These are phyloP conservation scores for Apiospora aurea DNA, from an alignment of 2,329 filamentous ascomycete species.

Conservation along the genomic window DNA sequence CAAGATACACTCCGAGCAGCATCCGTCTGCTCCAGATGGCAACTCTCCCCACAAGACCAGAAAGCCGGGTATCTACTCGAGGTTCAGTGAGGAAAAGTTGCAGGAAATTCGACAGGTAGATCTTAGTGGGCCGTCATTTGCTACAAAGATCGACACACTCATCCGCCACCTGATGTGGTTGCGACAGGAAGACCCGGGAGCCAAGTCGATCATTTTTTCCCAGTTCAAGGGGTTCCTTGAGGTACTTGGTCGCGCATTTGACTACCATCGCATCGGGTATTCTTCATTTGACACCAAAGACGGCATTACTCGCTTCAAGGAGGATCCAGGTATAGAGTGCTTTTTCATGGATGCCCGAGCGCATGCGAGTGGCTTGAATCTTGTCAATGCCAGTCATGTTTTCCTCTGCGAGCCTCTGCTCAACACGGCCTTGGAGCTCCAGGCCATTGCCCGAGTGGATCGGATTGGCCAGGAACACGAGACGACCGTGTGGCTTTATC, in stretches of 20 bases:
- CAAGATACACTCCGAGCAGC: slow-evolving; percentile 67
- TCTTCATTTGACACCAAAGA: slow-evolving; percentile 72
- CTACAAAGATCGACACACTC: slow-evolving; percentile 88
- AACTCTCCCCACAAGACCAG: slow-evolving; percentile 35
- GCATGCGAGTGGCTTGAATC: slow-evolving; percentile 86
- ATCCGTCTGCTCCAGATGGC: slow-evolving; percentile 26
- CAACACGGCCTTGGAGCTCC: slow-evolving; percentile 91
- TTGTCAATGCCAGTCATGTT: slow-evolving; percentile 92
- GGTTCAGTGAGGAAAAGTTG: slow-evolving; percentile 74
- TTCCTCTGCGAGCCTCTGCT: slow-evolving; percentile 94
- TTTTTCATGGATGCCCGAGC: slow-evolving; percentile 90
- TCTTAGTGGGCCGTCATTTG: slow-evolving; percentile 75
- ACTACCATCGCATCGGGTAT: slow-evolving; percentile 74
- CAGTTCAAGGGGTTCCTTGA: slow-evolving; percentile 73
- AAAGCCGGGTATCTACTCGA: slow-evolving; percentile 72
- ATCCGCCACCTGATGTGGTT: slow-evolving; percentile 86
- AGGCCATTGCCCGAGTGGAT: slow-evolving; percentile 94
- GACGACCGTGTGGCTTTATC: slow-evolving; percentile 95
- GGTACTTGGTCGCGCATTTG: slow-evolving; percentile 75
- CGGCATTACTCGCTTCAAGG: slow-evolving; percentile 79
- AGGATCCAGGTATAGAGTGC: slow-evolving; percentile 76
- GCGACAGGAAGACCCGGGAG: slow-evolving; percentile 80
- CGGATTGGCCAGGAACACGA: slow-evolving; percentile 88
- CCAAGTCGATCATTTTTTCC: slow-evolving; percentile 94
- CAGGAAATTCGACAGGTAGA: slow-evolving; percentile 84